Evolutionary conservation across 192 early-diverging fungal genomes (phyloP), one percentile per base, ranked within the genome.

Genomic region (Coemansia sp.): DNA sequence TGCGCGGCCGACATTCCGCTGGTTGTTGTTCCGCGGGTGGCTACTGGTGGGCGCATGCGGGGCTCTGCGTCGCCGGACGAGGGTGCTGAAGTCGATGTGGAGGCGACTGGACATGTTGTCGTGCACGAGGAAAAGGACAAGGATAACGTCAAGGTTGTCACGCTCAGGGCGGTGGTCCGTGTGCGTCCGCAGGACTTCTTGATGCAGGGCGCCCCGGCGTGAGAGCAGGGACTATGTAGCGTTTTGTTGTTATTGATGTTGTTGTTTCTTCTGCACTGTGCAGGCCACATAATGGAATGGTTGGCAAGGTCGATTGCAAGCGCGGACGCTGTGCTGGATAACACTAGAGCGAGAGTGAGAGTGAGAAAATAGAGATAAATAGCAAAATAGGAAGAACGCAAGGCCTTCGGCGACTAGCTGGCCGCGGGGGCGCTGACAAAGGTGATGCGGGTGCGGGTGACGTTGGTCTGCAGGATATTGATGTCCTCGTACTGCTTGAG

Each of bases 401-500:
- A 3, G 8, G 46, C 46, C 36, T 1, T 10, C 8, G 40, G 15
- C n/a, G 37, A 59, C 56, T 68, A 19, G 37, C 51, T 15, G 43
- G 59, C 64, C 12, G 52, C 39, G 0, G 71, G 69, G 0, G 74
- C 66, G 9, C 63, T 68, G 48, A 84, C 67, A 71, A 84, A 84
- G 21, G 78, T 77, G 71, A 84, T 84, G 46, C 87, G 82, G 36
- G 88, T 87, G 48, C 85, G 85, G 19, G 80, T 78, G 43, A 82
- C 76, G 70, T 87, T 88, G 22, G 87, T 71, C 64, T 87, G 85
- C 83, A 89, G 85, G 56, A 98, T 83, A 72, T 93, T 85, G 63
- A 93, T 82, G n/a, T 88, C 84, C 68, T 86, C 80, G 72, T 95
- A 95, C 59, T 85, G 83, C 54, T 87, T 70, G 47, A 96, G 68